Base-by-base conservation (phyloP, 345 rosid genomes). In the Bruguiera sexangula region DNA sequence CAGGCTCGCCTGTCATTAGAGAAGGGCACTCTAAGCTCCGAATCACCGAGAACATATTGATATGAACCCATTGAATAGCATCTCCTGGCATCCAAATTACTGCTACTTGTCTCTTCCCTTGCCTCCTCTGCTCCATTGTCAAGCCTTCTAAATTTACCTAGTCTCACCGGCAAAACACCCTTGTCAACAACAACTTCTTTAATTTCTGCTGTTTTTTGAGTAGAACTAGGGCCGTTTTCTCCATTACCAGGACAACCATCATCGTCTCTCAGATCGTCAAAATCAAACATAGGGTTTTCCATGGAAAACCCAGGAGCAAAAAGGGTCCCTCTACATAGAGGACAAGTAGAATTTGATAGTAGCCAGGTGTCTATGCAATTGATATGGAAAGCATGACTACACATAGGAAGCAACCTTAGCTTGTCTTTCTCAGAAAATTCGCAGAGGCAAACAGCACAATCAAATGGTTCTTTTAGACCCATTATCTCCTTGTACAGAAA, bases 321-420 rank as follows among this genome's bases (percentile, higher is more conserved):
- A 63, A 91, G 95, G 6, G 60, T 27, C 29, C 60, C 60, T 24
- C 60, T 56, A 24, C 60, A 56, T 8, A 56, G 60, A 56, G 60
- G 60, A 27, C 60, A 56, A 56, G 60, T 56, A 5, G 60, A 56
- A 15, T 56, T 56, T 9, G 60, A 22, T 55, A 87, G 81, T 24
- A 91, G 89, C 97, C 97, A 91, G 76, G 97, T 91, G 68, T 89
- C 97, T 31, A 91, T 91, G 78, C 97, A 91, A 69, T 78, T 81
- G 26, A 91, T 75, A 75, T 91, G 97, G 84, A 91, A 91, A 70
- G 97, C 97, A 81, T 91, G 97, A 77, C 97, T 91, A 66, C 97
- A 91, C 75, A 68, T 75, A 26, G 97, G 97, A 65, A 91, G 88
- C 78, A 91, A 69, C 70, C 97, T 85, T 22, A 91, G 84, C 82